Evolutionary conservation across 2,329 filamentous ascomycete genomes (phyloP), one percentile per base, ranked within the genome.

Genomic region (Talaromyces amestolkiae): DNA sequence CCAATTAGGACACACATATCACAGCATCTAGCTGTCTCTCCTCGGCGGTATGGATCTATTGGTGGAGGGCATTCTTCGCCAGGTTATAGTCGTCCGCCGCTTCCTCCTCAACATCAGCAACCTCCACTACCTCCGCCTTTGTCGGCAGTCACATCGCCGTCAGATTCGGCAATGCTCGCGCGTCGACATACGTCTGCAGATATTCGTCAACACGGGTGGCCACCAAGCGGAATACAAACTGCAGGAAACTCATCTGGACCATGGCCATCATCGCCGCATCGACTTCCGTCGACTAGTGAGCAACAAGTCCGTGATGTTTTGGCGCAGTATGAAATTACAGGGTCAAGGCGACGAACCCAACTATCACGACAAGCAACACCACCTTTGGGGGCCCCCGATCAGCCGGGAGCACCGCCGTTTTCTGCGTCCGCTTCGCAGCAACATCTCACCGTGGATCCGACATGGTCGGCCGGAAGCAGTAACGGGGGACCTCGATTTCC

Each of bases 121-220:
- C 91, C 91, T 73, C 88, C 88, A 39, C 82, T 89, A 22, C 85
- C 89, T 19, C 86, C 87, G 73, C 86, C 86, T 19, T 79, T 86
- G 41, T 82, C 85, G n/a, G 82, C 80, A 63, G 82, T 82, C 65
- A 79, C 81, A 22, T 86, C 86, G 43, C 84, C 86, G 27, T 84
- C 85, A n/a, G 78, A 76, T 1, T 85, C 87, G 65, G 93, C 88
- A 72, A 53, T 59, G 47, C 83, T 97, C 56, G 86, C 88, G 53
- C 89, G 94, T 68, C 87, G 94, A 67, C 95, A 99, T 78, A 99
- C 95, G 1, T 94, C 93, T 45, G 95, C 95, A 66, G 95, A 99
- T 75, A 98, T 99, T 71, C 89, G 95, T 62, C 90, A 93, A 71
- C 90, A 93, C 74, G 92, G 90, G 43, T 94, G 91, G 88, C 89